phyloP scores from a whole-genome alignment of 1,139 yeast genomes.

The Yamadazyma sp. region DNA sequence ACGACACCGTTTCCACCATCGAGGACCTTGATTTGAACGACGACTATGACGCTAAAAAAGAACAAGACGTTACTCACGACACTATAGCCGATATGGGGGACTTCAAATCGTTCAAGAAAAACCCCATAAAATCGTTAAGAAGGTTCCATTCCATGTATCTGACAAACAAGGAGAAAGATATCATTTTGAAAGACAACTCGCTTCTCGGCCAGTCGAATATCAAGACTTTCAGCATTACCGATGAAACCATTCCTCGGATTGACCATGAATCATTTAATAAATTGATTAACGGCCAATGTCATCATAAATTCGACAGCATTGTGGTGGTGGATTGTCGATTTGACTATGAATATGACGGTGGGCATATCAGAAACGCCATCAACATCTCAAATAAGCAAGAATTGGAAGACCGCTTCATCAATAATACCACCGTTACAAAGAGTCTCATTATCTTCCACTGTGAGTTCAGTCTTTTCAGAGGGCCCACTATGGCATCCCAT shows the following conservation, averaged over 20 bases:
- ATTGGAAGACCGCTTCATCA: conserved; percentile 52
- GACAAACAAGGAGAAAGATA: conserved; percentile 37
- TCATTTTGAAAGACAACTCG: conserved; percentile 33
- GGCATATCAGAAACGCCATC: conserved; percentile 82
- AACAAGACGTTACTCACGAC: neutral
- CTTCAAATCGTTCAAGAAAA: neutral
- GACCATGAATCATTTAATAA: conserved; percentile 61
- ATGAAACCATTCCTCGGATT: conserved; percentile 77
- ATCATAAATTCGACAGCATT: conserved; percentile 56
- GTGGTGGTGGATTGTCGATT: conserved; percentile 84
- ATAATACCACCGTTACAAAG: conserved; percentile 15
- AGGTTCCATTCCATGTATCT: conserved; percentile 71
- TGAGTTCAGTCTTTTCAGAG: conserved; percentile 89
- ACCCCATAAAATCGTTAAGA: conserved; percentile 27
- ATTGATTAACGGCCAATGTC: conserved; percentile 58
- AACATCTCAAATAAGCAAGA: conserved; percentile 73
- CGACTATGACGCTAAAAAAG: conserved; percentile 5
- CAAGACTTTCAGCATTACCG: conserved; percentile 41
- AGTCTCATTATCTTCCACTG: conserved; percentile 80
- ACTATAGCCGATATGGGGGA: neutral
- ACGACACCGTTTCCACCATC: conserved; percentile 15
- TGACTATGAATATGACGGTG: conserved; percentile 88
- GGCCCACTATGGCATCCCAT: conserved; percentile 89
- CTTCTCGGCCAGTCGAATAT: conserved; percentile 41
- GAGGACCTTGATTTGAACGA: conserved; percentile 15